A percentile compares a stretch with the other conserved stretches of the same genome.
Evolutionary conservation across 257 asterid species (phyloP).

Genomic region (Rehmannia glutinosa): DNA sequence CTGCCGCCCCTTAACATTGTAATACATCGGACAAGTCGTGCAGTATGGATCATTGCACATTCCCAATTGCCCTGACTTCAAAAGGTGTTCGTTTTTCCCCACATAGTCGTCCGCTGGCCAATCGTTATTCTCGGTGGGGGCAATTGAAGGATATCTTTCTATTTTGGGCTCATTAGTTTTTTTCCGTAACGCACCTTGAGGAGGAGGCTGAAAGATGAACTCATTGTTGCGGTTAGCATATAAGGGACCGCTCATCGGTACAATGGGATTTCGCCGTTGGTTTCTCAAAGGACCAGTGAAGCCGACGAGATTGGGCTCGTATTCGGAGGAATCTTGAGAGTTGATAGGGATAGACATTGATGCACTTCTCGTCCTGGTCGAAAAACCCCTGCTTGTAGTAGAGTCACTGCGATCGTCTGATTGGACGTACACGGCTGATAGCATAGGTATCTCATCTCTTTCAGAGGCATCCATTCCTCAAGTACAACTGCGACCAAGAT

Average conservation of each 20-base stretch:
- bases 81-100: slow-evolving; percentile 67
- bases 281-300: slow-evolving; percentile 76
- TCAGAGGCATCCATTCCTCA: slow-evolving; percentile 59
- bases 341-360: slow-evolving; percentile 58
- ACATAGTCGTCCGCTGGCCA: slow-evolving; percentile 39
- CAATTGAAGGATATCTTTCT: slow-evolving; percentile 53
- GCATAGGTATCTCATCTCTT: slow-evolving; percentile 70
- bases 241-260: slow-evolving; percentile 66
- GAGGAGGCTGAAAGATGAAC: slow-evolving; percentile 40
- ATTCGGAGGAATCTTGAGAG: slow-evolving; percentile 40
- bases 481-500: slow-evolving; percentile 13
- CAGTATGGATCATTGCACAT: slow-evolving; percentile 94
- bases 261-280: slow-evolving; percentile 39
- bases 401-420: slow-evolving; percentile 35
- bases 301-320: slow-evolving; percentile 38
- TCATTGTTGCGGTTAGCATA: slow-evolving; percentile 33
- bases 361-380: slow-evolving; percentile 64
- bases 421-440: slow-evolving; percentile 40
- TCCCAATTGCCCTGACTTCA: slow-evolving; percentile 87
- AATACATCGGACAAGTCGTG: slow-evolving; percentile 83
- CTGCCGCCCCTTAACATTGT: slow-evolving; percentile 40
- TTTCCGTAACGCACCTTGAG: slow-evolving; percentile 27
- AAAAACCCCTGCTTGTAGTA: slow-evolving; percentile 27
- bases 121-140: slow-evolving; percentile 26
- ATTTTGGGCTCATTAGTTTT: slow-evolving; percentile 28